Evolutionary conservation across 2,329 filamentous ascomycete genomes (phyloP), one percentile per base, ranked within the genome.

Genomic region (Aspergillus sp.): DNA sequence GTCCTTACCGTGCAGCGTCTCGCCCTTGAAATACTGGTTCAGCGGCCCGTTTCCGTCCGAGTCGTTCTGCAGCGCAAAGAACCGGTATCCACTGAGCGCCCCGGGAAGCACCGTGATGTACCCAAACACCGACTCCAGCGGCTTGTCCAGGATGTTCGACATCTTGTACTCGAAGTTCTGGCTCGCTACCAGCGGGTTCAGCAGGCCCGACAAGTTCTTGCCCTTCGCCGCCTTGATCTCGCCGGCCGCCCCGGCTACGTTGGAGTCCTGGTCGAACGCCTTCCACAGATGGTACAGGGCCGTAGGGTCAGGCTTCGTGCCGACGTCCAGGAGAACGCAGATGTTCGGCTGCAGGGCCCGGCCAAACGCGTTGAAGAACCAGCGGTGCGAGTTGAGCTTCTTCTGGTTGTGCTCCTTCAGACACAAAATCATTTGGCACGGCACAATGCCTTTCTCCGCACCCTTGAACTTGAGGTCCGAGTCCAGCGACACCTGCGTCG

Each of bases 81-180:
- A 98, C 26, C 93, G 77, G 57, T 98, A 98, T 2, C 91, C 91
- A 55, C 85, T 93, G 32, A 98, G 73, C 1, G 91, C 91, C 60
- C 91, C 93, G 0, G 91, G 93, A 43, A 98, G 67, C 47, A 98
- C 91, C 4, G 89, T 96, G 47, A 98, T 98, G 56, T 96, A 98
- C 2, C 91, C 91, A 57, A 98, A 98, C 0, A 94, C 89, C 0
- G 86, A 94, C 58, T 98, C 91, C 2, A 98, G 68, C 0, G 91
- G 91, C 60, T 98, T 98, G 58, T 98, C 91, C 15, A 98, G 71
- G 50, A 98, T 98, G 51, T 98, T 98, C 25, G 86, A 94, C 86
- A 98, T 95, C 63, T 98, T 98, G 69, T 98, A 98, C 67, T 98
- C 91, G 47, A 98, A 98, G 57, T 98, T 98, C 52, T 98, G 91